These are phyloP conservation scores for Penicillium robsamsonii DNA, from an alignment of 495 filamentous ascomycete species.

Conservation along the genomic window DNA sequence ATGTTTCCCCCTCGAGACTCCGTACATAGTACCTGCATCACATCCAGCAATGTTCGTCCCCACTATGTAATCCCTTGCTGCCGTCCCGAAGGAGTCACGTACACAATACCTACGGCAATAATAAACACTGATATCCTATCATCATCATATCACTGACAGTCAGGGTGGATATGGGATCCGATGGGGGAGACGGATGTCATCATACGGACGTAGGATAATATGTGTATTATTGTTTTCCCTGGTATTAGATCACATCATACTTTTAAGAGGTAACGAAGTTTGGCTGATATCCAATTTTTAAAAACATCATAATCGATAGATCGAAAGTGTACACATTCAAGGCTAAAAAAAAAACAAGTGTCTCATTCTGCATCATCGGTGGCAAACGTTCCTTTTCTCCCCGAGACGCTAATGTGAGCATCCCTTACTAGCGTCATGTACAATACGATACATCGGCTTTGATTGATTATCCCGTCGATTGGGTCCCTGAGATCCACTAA, in stretches of 20 bases:
- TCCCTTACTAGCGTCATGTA: slow-evolving; percentile 22
- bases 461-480: slow-evolving; percentile 19
- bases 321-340: background rate
- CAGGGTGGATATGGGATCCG: background rate
- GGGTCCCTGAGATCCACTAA: slow-evolving; percentile 17
- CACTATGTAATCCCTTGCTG: slow-evolving; percentile 22
- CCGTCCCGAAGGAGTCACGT: background rate
- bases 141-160: slow-evolving; percentile 6
- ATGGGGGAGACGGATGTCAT: slow-evolving; percentile 18
- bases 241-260: slow-evolving; percentile 19
- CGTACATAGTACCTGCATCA: slow-evolving; percentile 8
- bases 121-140: background rate
- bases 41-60: slow-evolving; percentile 18
- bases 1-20: background rate
- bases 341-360: background rate
- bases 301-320: background rate
- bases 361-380: slow-evolving; percentile 15
- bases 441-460: slow-evolving; percentile 5
- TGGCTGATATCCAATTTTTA: background rate
- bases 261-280: background rate
- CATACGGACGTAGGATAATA: slow-evolving; percentile 16
- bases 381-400: slow-evolving; percentile 24
- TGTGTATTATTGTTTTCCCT: too few species aligned
- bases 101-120: background rate
- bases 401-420: slow-evolving; percentile 24